Evolutionary conservation across 2,329 filamentous ascomycete genomes (phyloP), one percentile per base, ranked within the genome.

Genomic region (Apiospora koreana): DNA sequence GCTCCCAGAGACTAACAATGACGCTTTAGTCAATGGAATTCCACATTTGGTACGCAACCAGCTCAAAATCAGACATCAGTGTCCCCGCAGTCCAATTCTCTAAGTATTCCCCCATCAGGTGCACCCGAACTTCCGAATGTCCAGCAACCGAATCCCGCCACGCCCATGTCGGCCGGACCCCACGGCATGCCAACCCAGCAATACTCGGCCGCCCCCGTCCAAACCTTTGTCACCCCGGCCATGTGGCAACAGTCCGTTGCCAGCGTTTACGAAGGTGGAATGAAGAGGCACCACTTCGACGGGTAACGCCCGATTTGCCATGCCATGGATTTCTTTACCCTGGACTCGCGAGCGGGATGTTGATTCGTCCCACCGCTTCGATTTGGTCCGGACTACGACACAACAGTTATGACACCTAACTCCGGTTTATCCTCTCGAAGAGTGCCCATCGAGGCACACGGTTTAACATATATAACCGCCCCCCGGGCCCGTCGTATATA

Each of bases 11-110:
- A 62, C 72, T 78, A 72, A 76, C 69, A 45, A 70, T 68, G 69
- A 76, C 81, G 8, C 58, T 74, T 73, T 77, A 97, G 95, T 81
- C 94, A 97, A 85, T 98, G 95, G 95, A 95, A 97, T 81, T 91
- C 93, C 78, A 95, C 95, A 74, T 98, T 98, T 84, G 93, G 94
- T 85, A 93, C 91, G 81, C 90, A 89, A 71, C 82, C 84, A 74
- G 81, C 82, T 76, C 83, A 86, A 76, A 77, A 83, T 73, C 80
- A 82, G 73, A 77, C 78, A 70, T 80, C 83, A 71, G 79, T 83
- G 76, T 81, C 80, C 75, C 79, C 84, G 74, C 84, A 85, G 77
- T 79, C 83, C 79, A 84, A 80, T 79, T 81, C 84, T 83, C 83
- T 89, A 82, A 88, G 85, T 80, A 79, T 85, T 77, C 83, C 85